Conservation (phyloP, 2,329 filamentous ascomycete genomes). For the Alternaria triticimaculans region DNA sequence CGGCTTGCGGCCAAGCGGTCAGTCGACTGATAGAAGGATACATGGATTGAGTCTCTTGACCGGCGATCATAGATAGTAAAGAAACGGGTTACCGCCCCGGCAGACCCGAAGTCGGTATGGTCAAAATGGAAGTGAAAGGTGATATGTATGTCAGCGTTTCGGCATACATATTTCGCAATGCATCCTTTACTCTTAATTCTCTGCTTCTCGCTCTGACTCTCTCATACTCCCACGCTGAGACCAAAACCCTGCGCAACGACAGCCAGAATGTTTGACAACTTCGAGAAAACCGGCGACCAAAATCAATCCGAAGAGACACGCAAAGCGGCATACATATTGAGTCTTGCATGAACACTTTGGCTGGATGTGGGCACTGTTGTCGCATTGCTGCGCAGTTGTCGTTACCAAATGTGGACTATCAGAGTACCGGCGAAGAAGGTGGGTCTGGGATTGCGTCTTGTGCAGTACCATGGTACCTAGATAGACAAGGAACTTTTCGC, state of each 20-base stretch:
- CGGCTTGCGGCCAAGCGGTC: neutral
- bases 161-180: neutral
- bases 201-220: neutral
- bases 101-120: neutral
- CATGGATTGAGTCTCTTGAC: neutral
- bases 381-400: neutral
- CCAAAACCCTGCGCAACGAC: neutral
- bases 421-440: neutral
- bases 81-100: neutral
- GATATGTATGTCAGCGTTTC: neutral
- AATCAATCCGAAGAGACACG: neutral
- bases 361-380: neutral
- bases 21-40: neutral
- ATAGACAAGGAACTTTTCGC: neutral
- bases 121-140: neutral
- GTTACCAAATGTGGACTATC: fast-evolving
- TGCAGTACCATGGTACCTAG: neutral
- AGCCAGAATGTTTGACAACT: neutral
- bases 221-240: neutral
- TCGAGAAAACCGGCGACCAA: neutral
- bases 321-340: neutral
- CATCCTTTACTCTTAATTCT: neutral
- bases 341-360: too few relatives aligned
- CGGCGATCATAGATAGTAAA: neutral
- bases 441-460: neutral